Conservation (phyloP, 441 rosid genomes). For the Macaranga tanarius region DNA sequence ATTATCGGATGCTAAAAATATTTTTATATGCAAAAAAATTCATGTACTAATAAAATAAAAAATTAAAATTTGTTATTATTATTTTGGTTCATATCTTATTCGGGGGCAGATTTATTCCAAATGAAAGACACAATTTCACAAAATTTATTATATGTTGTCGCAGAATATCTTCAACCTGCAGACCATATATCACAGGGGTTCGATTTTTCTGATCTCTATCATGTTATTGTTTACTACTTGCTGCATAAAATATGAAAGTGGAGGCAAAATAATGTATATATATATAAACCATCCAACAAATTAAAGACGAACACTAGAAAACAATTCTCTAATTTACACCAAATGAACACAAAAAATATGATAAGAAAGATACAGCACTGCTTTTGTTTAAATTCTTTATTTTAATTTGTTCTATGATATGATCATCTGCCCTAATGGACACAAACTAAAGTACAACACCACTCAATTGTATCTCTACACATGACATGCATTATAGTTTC, state of each 20-base stretch:
- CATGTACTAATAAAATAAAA: too few species aligned
- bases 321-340: conserved; percentile 23
- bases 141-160: too few species aligned
- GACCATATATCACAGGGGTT: too few species aligned
- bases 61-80: too few species aligned
- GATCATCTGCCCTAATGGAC: conserved; percentile 13
- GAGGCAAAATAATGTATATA: neutral
- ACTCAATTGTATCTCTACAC: conserved; percentile 7
- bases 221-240: neutral
- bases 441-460: conserved; percentile 17
- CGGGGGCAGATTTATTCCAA: too few species aligned
- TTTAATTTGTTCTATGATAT: neutral
- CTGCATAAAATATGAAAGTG: conserved; percentile 6
- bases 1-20: too few species aligned
- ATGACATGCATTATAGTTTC: conserved; percentile 5
- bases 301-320: conserved; percentile 11
- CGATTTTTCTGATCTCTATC: too few species aligned
- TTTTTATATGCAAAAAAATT: too few species aligned
- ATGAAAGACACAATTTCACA: too few species aligned
- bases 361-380: conserved; percentile 17
- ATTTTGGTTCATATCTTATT: too few species aligned
- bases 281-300: neutral
- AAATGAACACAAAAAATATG: neutral
- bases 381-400: neutral
- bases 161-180: too few species aligned